phyloP scores from a whole-genome alignment of 306 rosid species.

The Elaeagnus macrophylla region DNA sequence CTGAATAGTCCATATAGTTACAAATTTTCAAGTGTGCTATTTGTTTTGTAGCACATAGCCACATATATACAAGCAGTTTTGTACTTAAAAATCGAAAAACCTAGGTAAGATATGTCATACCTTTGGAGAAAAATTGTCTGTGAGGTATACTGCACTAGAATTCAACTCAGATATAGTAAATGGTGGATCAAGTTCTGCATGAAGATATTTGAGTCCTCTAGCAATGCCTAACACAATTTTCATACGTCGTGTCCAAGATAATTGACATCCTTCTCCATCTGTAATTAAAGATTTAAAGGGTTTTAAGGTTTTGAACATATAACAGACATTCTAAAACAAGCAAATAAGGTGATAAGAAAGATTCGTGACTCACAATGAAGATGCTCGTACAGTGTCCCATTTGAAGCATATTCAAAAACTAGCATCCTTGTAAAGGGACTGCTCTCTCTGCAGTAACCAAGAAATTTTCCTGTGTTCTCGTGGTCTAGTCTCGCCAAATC shows the following conservation, averaged over 20 bases:
- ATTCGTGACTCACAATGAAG: slow-evolving; percentile 66
- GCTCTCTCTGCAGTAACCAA: slow-evolving; percentile 84
- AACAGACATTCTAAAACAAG: slow-evolving; percentile 11
- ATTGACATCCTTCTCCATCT: slow-evolving; percentile 87
- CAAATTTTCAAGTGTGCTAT: no score
- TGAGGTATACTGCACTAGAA: slow-evolving; percentile 88
- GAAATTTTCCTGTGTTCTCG: slow-evolving; percentile 67
- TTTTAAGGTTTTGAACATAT: slow-evolving; percentile 16
- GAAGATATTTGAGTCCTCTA: slow-evolving; percentile 77
- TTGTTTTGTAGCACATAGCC: not conserved
- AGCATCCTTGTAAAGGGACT: slow-evolving; percentile 89
- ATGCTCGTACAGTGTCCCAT: slow-evolving; percentile 84
- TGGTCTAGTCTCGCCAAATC: slow-evolving; percentile 81
- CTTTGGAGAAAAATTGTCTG: slow-evolving; percentile 93
- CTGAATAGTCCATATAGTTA: no score
- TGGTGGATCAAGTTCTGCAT: slow-evolving; percentile 83
- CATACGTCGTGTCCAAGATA: slow-evolving; percentile 91
- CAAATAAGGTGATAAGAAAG: slow-evolving; percentile 2
- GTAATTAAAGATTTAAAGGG: slow-evolving; percentile 15
- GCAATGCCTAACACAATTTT: slow-evolving; percentile 79
- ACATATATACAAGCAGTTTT: not conserved
- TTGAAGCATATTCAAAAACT: slow-evolving; percentile 89
- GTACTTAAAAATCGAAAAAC: not conserved
- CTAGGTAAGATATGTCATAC: slow-evolving; percentile 26
- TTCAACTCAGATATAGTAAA: slow-evolving; percentile 90